Percentiles rank a stretch among this genome's conserved stretches.
phyloP scores from a whole-genome alignment of 352 stramenopile species.

The Phytophthora pluvialis region DNA sequence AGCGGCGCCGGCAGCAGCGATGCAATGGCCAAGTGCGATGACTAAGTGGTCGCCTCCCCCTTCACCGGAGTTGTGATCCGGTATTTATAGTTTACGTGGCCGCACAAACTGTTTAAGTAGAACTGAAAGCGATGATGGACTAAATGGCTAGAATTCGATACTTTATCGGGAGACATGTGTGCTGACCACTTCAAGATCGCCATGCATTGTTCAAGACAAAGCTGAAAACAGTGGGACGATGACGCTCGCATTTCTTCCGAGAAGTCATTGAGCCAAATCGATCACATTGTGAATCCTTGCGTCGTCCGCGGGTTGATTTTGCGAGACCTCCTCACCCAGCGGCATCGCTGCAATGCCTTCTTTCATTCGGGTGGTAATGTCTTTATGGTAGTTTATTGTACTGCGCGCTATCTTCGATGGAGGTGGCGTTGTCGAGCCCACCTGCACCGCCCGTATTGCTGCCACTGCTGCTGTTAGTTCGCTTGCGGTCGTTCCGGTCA shows the following conservation, averaged over 20 bases:
- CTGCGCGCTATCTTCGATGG: conserved; percentile 14
- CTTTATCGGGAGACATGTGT: neutral
- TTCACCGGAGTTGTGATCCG: neutral
- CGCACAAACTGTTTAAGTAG: neutral
- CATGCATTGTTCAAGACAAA: conserved; percentile 9
- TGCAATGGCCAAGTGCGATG: neutral
- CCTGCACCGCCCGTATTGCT: conserved; percentile 13
- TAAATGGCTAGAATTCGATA: neutral
- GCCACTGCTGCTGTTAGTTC: conserved; percentile 7
- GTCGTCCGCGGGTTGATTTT: too few relatives aligned
- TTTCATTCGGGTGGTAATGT: conserved; percentile 13
- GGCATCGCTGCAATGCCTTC: too few relatives aligned
- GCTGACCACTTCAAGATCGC: conserved; percentile 10
- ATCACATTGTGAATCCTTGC: too few relatives aligned
- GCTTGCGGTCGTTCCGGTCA: neutral
- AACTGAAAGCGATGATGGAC: too few relatives aligned
- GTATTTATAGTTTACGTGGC: conserved; percentile 17
- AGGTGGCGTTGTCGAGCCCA: conserved; percentile 3
- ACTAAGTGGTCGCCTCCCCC: neutral
- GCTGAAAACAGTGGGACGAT: conserved; percentile 29
- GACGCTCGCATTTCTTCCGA: too few relatives aligned
- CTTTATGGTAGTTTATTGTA: conserved; percentile 31
- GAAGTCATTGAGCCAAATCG: too few relatives aligned
- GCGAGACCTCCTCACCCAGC: too few relatives aligned
- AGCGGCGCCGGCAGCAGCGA: neutral